Evolutionary conservation across 2,329 filamentous ascomycete species (phyloP), one percentile per base, ranked within the genome.

Genomic region (Graphilbum ipis-grandicollis): DNA sequence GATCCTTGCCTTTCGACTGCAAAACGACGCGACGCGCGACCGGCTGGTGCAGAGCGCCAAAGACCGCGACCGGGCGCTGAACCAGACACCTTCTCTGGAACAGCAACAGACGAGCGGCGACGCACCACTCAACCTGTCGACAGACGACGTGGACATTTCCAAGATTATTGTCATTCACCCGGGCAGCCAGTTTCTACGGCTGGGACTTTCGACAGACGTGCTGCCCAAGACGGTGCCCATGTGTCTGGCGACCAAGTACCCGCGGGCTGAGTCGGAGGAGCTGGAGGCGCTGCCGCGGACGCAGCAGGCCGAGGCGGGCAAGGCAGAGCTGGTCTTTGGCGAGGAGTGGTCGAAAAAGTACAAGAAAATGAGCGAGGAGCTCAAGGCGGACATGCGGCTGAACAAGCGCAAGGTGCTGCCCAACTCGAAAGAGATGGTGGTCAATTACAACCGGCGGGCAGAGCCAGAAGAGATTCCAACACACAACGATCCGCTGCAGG

Each of bases 151-250:
- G 35, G 77, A 83, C 46, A 79, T 85, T 6, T 88, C 85, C 9
- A 93, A 88, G 55, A 79, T 93, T 42, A 88, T 98, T 51, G 80
- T 96, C 41, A 83, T 98, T 48, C 90, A 98, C 52, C 76, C 88
- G 2, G 90, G 90, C 22, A 96, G 88, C 52, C 88, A 96, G 56
- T 96, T 96, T 46, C 60, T 98, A 43, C 75, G 90, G 34, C 86
- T 98, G 48, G 90, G 90, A 0, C 75, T 96, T 41, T 86, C 88
- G n/a, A 93, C 82, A 49, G 90, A 98, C 58, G 88, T 86, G 6
- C 62, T 98, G 5, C 90, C 90, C 7, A 93, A 90, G 58, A 92
- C 85, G 1, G 73, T 96, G 30, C 88, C 90, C 5, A 94, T 93
- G 80, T 77, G 83, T 2, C 77, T 96, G 43, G 90, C 88, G 18